Evolutionary conservation across 805 yeast species (phyloP).

Genomic region (Torulaspora quercuum): DNA sequence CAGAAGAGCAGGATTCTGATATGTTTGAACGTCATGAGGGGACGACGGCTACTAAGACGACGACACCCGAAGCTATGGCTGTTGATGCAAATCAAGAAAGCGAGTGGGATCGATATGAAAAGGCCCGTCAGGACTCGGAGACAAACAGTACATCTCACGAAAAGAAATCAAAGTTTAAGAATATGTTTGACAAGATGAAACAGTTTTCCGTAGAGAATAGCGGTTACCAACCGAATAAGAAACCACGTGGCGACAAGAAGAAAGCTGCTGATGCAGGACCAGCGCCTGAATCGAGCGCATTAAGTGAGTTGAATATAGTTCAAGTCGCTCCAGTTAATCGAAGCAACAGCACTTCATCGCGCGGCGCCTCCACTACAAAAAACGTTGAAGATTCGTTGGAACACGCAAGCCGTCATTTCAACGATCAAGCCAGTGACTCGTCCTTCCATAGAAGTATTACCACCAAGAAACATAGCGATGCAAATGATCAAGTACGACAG

Average conservation of each 20-base stretch:
- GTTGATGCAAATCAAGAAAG: not conserved
- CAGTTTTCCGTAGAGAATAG: conserved; percentile 36
- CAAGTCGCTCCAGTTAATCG: conserved; percentile 3
- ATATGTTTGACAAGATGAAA: conserved; percentile 30
- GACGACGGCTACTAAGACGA: conserved; percentile 10
- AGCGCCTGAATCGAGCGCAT: conserved; percentile 2
- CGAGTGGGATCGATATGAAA: conserved; percentile 6
- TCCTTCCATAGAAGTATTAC: conserved; percentile 16
- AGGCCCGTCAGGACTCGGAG: not conserved
- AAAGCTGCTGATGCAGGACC: not conserved
- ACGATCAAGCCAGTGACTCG: conserved; percentile 10
- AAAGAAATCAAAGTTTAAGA: conserved; percentile 23
- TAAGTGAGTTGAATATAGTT: conserved; percentile 4
- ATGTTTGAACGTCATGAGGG: conserved; percentile 8
- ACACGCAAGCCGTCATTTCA: conserved; percentile 4
- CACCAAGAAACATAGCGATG: not conserved
- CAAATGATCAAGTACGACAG: no score
- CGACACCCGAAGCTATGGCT: conserved; percentile 8
- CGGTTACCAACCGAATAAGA: conserved; percentile 32
- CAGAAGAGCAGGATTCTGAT: conserved; percentile 10
- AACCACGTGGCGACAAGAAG: conserved; percentile 11
- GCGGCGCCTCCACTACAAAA: conserved; percentile 22
- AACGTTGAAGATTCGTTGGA: conserved; percentile 17
- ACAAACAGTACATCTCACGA: conserved; percentile 1
- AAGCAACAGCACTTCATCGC: conserved; percentile 4